Conservation (phyloP, 176 grass and related monocot species). For the Triticum dicoccoides region DNA sequence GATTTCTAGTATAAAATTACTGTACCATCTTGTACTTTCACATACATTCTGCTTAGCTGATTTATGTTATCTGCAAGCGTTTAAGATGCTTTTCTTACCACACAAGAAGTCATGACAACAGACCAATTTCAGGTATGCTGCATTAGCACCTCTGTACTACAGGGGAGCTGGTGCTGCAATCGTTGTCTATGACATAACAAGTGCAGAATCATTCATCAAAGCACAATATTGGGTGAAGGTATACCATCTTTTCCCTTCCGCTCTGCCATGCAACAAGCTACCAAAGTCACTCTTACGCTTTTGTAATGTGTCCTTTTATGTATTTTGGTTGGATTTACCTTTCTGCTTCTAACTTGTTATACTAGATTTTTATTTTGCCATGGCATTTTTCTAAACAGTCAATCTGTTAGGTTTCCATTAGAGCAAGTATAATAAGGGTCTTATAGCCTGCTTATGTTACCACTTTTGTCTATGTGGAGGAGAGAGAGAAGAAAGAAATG, state of each 20-base stretch:
- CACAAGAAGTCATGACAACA: conserved; percentile 9
- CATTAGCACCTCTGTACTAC: conserved; percentile 86
- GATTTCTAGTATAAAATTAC: not conserved
- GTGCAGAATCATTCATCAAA: conserved; percentile 83
- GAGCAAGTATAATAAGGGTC: too few relatives aligned
- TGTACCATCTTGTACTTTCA: not conserved
- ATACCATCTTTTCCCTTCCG: not conserved
- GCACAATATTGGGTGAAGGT: conserved; percentile 94
- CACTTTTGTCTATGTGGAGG: too few relatives aligned
- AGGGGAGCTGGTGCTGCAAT: conserved; percentile 73
- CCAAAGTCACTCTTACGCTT: not conserved
- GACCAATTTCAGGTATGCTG: conserved; percentile 63
- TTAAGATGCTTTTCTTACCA: not conserved
- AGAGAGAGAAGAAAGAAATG: too few relatives aligned
- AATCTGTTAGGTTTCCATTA: not conserved
- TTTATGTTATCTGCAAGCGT: not conserved
- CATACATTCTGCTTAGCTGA: not conserved
- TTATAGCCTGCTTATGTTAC: too few relatives aligned
- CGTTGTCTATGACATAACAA: conserved; percentile 89
- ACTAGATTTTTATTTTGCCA: conserved; percentile 14
- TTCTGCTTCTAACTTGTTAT: not conserved
- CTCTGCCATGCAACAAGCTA: not conserved
- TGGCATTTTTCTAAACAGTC: not conserved
- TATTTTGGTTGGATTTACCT: not conserved
- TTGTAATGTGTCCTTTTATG: not conserved